Evolutionary conservation across 148 eudicot species (phyloP), one percentile per base, ranked within the genome.

Genomic region (Rhododendron griersonianum): DNA sequence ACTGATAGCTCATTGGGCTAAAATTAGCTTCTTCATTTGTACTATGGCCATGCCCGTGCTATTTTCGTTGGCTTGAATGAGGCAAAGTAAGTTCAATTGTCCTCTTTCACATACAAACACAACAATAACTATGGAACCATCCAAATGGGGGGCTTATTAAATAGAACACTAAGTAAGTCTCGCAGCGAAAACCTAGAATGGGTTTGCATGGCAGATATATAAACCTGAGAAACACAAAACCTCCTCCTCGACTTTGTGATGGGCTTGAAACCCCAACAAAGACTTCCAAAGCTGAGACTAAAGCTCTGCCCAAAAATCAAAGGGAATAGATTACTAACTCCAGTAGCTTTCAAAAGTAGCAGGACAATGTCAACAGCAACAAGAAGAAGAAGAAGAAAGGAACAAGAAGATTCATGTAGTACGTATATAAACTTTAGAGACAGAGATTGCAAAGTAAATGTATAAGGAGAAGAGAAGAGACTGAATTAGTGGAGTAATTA

Each of bases 211-310:
- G 44, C 23, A 10, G 53, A 1, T 21, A 63, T 51, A n/a, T 19
- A 44, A 81, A 89, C 90, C 90, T 88, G 85, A 48, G 86, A 82
- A 85, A 55, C 63, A 53, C 85, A 75, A 57, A 57, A 78, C 44
- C 44, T 41, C 44, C 44, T 41, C 50, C 81, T 88, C 37, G 81
- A 63, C 77, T 78, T 85, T 82, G 59, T 86, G 33, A 37, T 25
- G 53, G 50, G 55, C 73, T 18, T 87, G 74, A 51, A 69, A 5
- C 59, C 82, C 89, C 44, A 41, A 41, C 84, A 61, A 23, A 10
- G 13, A 23, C 47, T 39, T 33, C 74, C 84, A 59, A 21, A 39
- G 41, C 74, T 61, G 74, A 21, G 74, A 39, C 74, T 41, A 10
- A 61, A 61, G 28, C 50, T 61, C 84, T 82, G 14, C 74, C 69